phyloP scores from a whole-genome alignment of 192 early-diverging fungal genomes.

The Chytriomyces confervae region DNA sequence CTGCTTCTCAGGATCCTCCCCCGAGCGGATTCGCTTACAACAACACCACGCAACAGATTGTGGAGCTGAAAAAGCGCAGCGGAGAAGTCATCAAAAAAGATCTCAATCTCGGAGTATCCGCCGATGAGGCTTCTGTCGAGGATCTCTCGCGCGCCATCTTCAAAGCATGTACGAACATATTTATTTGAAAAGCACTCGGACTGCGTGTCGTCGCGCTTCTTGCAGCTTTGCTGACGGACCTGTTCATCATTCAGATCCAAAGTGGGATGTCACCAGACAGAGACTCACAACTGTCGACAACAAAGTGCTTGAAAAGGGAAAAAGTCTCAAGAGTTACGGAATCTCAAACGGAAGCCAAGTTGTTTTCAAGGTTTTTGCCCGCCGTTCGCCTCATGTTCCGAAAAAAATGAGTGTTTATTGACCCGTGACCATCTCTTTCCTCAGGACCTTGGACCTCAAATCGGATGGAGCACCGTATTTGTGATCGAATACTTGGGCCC shows the following conservation, averaged over 20 bases:
- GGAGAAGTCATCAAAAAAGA: slow-evolving; percentile 43
- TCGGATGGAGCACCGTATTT: slow-evolving; percentile 94
- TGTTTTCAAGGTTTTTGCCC: slow-evolving; percentile 20
- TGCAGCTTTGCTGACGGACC: not conserved
- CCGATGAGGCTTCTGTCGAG: slow-evolving; percentile 64
- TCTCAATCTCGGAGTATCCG: slow-evolving; percentile 32
- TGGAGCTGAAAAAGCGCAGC: slow-evolving; percentile 34
- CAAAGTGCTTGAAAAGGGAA: slow-evolving; percentile 58
- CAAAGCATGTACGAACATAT: slow-evolving; percentile 49
- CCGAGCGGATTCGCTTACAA: too few relatives aligned
- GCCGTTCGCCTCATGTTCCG: slow-evolving; percentile 4
- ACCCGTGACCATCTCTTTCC: not conserved
- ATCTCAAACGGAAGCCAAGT: slow-evolving; percentile 70
- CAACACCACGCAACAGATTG: not conserved
- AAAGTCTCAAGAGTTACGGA: slow-evolving; percentile 63
- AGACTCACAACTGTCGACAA: slow-evolving; percentile 74
- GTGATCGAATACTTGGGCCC: slow-evolving; percentile 93
- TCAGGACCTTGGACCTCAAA: slow-evolving; percentile 74
- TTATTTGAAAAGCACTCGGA: not conserved
- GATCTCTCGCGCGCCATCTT: slow-evolving; percentile 74
- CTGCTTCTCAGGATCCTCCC: too few relatives aligned
- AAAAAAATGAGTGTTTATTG: slow-evolving; percentile 70
- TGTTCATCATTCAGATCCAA: slow-evolving; percentile 47
- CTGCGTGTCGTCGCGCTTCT: not conserved
- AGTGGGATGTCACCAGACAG: slow-evolving; percentile 79